Conservation (phyloP, 768 basidiomycete genomes). For the Suillus variegatus region DNA sequence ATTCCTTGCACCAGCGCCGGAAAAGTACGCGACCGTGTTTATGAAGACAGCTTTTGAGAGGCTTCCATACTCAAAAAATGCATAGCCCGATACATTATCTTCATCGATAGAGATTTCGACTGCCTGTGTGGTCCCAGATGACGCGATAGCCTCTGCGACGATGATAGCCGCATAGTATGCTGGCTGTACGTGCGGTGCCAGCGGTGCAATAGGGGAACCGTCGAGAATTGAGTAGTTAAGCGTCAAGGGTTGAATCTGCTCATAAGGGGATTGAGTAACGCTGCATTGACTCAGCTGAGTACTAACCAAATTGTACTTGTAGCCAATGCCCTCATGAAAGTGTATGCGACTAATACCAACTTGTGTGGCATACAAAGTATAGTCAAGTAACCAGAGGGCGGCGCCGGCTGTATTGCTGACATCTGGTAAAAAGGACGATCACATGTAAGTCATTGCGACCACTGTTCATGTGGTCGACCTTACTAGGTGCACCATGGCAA, state of each 20-base stretch:
- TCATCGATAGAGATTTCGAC: slow-evolving; percentile 51
- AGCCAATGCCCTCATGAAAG: slow-evolving; percentile 71
- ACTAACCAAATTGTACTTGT: slow-evolving; percentile 65
- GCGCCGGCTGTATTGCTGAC: slow-evolving; percentile 74
- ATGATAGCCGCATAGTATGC: slow-evolving; percentile 68
- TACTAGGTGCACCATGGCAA: slow-evolving; percentile 39
- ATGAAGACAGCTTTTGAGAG: slow-evolving; percentile 53
- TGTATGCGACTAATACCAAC: slow-evolving; percentile 55
- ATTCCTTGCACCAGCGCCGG: slow-evolving; percentile 27
- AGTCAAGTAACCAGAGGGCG: slow-evolving; percentile 68
- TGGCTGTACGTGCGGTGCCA: slow-evolving; percentile 62
- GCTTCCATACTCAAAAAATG: background rate
- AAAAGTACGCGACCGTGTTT: slow-evolving; percentile 55
- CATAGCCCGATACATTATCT: slow-evolving; percentile 47
- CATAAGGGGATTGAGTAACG: background rate
- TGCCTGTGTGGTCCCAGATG: slow-evolving; percentile 39
- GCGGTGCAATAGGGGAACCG: slow-evolving; percentile 51
- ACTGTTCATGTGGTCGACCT: background rate
- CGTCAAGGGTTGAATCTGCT: slow-evolving; percentile 62
- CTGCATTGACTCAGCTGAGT: background rate
- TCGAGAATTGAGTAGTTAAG: slow-evolving; percentile 60
- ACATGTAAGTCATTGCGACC: background rate
- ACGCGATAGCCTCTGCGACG: slow-evolving; percentile 57
- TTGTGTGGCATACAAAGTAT: slow-evolving; percentile 58
- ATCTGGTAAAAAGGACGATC: slow-evolving; percentile 31